A percentile compares a stretch with the other conserved stretches of the same genome.
Evolutionary conservation across 805 yeast species (phyloP).

Genomic region (Yamadazyma sp.): DNA sequence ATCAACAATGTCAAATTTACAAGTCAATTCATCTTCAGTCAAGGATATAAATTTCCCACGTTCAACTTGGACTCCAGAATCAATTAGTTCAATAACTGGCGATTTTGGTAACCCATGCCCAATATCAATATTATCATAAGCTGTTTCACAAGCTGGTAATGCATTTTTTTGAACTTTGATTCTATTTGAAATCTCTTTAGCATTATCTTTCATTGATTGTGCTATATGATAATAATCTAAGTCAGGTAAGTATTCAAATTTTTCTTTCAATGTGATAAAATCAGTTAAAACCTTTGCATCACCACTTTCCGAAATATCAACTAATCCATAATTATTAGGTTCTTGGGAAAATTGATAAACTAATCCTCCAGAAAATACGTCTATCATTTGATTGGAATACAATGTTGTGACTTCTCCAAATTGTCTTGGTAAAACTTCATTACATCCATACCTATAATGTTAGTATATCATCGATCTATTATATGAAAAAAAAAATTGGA

Average conservation of each 20-base stretch:
- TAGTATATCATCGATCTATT: too few species aligned
- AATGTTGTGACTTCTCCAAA: slow-evolving; percentile 75
- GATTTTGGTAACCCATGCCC: slow-evolving; percentile 45
- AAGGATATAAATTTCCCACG: slow-evolving; percentile 52
- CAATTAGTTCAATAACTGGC: slow-evolving; percentile 42
- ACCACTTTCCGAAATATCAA: slow-evolving; percentile 43
- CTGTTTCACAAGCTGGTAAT: slow-evolving; percentile 29
- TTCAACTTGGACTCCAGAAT: slow-evolving; percentile 44
- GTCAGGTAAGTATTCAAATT: slow-evolving; percentile 36
- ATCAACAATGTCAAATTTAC: slow-evolving; percentile 42
- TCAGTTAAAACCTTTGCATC: slow-evolving; percentile 44
- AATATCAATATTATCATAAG: slow-evolving; percentile 34
- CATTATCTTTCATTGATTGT: slow-evolving; percentile 23
- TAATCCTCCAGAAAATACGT: slow-evolving; percentile 79
- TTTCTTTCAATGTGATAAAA: slow-evolving; percentile 40
- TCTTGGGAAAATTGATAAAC: slow-evolving; percentile 81
- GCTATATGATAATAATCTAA: slow-evolving; percentile 20
- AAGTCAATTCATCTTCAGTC: slow-evolving; percentile 38
- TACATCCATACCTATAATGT: slow-evolving; percentile 59
- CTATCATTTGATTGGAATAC: slow-evolving; percentile 69
- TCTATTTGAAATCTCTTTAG: slow-evolving; percentile 18
- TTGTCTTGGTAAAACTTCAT: slow-evolving; percentile 69
- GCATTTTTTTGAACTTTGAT: slow-evolving; percentile 16
- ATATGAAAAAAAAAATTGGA: too few species aligned
- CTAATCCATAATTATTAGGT: slow-evolving; percentile 76